Evolutionary conservation across 306 rosid genomes (phyloP).

Genomic region (Quercus aquifolioides): DNA sequence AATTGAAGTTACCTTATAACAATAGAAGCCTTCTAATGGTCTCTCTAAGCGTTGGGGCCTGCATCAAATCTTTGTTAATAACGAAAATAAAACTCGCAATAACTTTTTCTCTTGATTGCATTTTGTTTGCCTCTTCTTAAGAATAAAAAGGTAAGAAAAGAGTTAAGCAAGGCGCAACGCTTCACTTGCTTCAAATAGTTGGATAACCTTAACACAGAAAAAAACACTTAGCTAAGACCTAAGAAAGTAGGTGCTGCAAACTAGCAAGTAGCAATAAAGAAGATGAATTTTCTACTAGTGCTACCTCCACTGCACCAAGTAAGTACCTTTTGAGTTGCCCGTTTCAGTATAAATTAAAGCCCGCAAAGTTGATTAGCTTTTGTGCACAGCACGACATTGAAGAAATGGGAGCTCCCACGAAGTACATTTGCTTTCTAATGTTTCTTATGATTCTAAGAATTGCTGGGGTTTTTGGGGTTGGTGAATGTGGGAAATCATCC

Average conservation of each 20-base stretch:
- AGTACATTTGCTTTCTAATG: slow-evolving; percentile 10
- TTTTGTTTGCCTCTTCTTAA: too few relatives aligned
- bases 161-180: too few relatives aligned
- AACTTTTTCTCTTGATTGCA: too few relatives aligned
- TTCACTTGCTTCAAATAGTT: too few relatives aligned
- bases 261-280: background rate
- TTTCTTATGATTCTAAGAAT: slow-evolving; percentile 16
- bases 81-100: too few relatives aligned
- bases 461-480: slow-evolving; percentile 22
- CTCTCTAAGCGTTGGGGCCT: too few relatives aligned
- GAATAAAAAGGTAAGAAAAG: too few relatives aligned
- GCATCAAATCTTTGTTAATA: too few relatives aligned
- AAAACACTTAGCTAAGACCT: background rate
- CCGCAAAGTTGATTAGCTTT: background rate
- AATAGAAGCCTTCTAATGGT: too few relatives aligned
- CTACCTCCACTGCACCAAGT: background rate
- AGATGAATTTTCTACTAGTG: background rate
- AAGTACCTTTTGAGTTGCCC: background rate
- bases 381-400: background rate
- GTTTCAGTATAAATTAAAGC: background rate
- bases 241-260: background rate
- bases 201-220: too few relatives aligned
- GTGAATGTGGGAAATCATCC: slow-evolving; percentile 42
- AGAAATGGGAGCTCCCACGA: background rate
- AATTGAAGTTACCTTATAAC: too few relatives aligned